phyloP scores from a whole-genome alignment of 192 early-diverging fungal genomes.

The Funneliformis geosporum region DNA sequence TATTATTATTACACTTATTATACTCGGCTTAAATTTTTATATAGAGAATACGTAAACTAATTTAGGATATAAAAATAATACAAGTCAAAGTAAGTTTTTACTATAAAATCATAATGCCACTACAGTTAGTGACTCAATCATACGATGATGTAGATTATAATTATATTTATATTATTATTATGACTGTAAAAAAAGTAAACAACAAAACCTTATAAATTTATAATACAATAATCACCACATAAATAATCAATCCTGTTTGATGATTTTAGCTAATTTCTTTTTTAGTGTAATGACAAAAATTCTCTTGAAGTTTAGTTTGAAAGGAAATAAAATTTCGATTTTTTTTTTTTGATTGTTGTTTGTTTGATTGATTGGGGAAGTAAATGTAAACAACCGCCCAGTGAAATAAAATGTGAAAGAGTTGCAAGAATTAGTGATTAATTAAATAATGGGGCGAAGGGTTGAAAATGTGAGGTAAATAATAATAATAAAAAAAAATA shows the following conservation, averaged over 20 bases:
- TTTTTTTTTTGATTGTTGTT: slow-evolving; percentile 1
- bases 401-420: background rate
- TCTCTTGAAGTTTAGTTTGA: background rate
- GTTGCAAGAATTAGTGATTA: background rate
- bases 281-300: background rate
- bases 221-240: background rate
- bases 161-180: background rate
- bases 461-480: background rate
- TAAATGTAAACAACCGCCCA: background rate
- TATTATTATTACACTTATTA: too few species aligned
- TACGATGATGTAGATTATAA: background rate
- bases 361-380: background rate
- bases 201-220: background rate
- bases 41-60: too few species aligned
- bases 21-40: too few species aligned
- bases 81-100: too few species aligned
- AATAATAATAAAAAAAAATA: background rate
- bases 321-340: background rate
- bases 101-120: too few species aligned
- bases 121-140: background rate
- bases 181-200: background rate
- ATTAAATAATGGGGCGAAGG: background rate
- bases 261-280: background rate
- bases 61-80: too few species aligned
- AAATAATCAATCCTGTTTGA: background rate